Evolutionary conservation across 331 rosid species (phyloP).

Genomic region (Malus hybrid): DNA sequence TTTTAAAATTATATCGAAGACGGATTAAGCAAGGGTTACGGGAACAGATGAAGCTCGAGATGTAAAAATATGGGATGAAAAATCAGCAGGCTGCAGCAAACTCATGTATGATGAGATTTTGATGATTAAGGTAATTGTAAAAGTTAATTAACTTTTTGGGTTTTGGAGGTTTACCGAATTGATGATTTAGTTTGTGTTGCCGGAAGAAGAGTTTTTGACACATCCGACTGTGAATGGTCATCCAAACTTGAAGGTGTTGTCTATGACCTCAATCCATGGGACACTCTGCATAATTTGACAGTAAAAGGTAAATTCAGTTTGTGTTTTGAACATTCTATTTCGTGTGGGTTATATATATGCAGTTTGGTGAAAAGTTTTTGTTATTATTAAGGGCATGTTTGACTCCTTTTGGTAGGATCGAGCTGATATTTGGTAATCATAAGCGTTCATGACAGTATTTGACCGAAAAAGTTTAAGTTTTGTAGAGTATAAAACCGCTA

Average conservation of each 20-base stretch:
- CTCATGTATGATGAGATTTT: conserved; percentile 20
- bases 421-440: too few species aligned
- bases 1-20: conserved; percentile 46
- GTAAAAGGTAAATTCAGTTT: conserved; percentile 33
- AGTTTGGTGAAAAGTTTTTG: background rate
- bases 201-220: conserved; percentile 50
- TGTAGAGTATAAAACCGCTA: too few species aligned
- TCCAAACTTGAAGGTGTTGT: conserved; percentile 46
- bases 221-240: conserved; percentile 29
- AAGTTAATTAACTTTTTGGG: background rate
- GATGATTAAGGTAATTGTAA: conserved; percentile 31
- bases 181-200: conserved; percentile 4
- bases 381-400: background rate
- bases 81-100: conserved; percentile 14
- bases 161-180: background rate
- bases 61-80: conserved; percentile 47
- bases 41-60: conserved; percentile 12
- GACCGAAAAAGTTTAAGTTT: too few species aligned
- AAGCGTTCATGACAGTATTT: too few species aligned
- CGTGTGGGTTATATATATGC: background rate
- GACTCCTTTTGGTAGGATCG: background rate
- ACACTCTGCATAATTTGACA: conserved; percentile 37
- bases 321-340: background rate
- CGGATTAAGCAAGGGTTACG: conserved; percentile 10
- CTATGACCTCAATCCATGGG: conserved; percentile 50